Evolutionary conservation across 495 filamentous ascomycete genomes (phyloP).

Genomic region (Penicillium riverlandense): DNA sequence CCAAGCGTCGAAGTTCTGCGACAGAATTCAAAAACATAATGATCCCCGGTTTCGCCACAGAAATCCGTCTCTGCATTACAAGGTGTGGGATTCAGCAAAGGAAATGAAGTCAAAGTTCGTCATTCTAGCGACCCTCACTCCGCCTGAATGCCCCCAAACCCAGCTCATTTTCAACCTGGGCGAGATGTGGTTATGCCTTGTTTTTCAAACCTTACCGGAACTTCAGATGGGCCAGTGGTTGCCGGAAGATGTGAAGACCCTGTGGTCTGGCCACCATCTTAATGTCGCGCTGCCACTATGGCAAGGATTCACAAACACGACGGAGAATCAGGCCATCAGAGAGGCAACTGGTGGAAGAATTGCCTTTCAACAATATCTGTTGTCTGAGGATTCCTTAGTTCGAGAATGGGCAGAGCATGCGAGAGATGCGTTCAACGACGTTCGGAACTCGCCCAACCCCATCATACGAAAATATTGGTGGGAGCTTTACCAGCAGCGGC

Average conservation of each 20-base stretch:
- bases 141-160: not conserved
- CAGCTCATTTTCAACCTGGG: conserved; percentile 6
- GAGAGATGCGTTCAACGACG: not conserved
- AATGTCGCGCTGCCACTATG: conserved; percentile 8
- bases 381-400: not conserved
- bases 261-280: conserved; percentile 7
- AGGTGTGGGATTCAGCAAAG: conserved; percentile 5
- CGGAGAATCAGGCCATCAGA: not conserved
- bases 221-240: conserved; percentile 4
- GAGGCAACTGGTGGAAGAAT: not conserved
- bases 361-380: not conserved
- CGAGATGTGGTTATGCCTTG: conserved; percentile 11
- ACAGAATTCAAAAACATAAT: conserved; percentile 2
- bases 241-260: not conserved
- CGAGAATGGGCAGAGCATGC: not conserved
- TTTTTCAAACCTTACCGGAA: conserved; percentile 6
- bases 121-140: not conserved
- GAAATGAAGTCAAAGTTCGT: conserved; percentile 10
- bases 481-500: not conserved
- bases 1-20: conserved; percentile 3
- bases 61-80: conserved; percentile 5
- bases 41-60: not conserved
- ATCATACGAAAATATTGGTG: not conserved
- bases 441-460: conserved; percentile 1
- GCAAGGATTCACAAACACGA: conserved; percentile 5